phyloP scores from a whole-genome alignment of 2,329 filamentous ascomycete species.

The Fusarium sp. region DNA sequence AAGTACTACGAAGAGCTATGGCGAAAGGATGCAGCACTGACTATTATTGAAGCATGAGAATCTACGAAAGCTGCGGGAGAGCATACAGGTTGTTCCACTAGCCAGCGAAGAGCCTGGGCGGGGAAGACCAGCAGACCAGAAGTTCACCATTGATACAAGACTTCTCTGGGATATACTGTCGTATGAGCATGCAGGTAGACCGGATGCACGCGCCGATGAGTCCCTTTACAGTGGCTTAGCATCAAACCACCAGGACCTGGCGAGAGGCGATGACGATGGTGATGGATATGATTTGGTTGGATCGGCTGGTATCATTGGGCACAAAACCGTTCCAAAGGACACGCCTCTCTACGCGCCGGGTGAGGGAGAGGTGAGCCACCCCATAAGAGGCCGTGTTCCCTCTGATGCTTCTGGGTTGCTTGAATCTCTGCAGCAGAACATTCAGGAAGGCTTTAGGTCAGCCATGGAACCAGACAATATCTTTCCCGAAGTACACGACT shows the following conservation, averaged over 20 bases:
- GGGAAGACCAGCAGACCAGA: not conserved
- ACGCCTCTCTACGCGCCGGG: not conserved
- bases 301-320: not conserved
- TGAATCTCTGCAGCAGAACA: not conserved
- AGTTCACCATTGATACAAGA: not conserved
- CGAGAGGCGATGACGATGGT: not conserved
- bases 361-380: not conserved
- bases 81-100: not conserved
- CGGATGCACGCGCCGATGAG: not conserved
- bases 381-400: not conserved
- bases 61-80: not conserved
- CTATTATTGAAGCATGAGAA: not conserved
- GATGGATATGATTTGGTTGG: not conserved
- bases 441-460: not conserved
- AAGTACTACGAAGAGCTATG: fast-evolving
- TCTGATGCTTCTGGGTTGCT: not conserved
- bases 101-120: fast-evolving
- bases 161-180: not conserved
- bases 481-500: not conserved
- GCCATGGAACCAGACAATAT: not conserved
- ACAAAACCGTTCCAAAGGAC: not conserved
- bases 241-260: not conserved
- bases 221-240: not conserved
- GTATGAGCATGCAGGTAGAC: not conserved
- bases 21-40: not conserved